Percentiles rank a stretch among this genome's conserved stretches.
Conservation (phyloP, 257 asterid genomes). For the Handroanthus guayacan region DNA sequence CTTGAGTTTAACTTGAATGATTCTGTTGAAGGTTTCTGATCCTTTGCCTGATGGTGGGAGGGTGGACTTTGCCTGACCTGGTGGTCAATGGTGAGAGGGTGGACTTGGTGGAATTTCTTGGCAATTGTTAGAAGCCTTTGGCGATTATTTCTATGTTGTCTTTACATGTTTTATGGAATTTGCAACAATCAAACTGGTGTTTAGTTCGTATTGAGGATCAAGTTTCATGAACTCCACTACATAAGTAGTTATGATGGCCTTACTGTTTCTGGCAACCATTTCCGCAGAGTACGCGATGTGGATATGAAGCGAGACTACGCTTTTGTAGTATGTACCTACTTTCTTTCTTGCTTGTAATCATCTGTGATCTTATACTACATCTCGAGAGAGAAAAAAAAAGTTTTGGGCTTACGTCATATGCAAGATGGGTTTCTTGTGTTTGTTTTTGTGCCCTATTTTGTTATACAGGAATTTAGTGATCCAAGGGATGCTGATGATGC, state of each 20-base stretch:
- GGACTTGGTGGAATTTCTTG: conserved; percentile 70
- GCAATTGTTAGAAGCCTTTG: conserved; percentile 76
- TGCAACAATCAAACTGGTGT: conserved; percentile 83
- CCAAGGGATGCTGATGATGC: conserved; percentile 85
- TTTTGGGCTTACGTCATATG: background rate
- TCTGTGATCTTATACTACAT: background rate
- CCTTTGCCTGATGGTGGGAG: conserved; percentile 47
- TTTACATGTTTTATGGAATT: conserved; percentile 76
- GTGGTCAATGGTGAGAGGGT: conserved; percentile 45
- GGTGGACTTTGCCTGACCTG: conserved; percentile 55
- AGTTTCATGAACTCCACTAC: conserved; percentile 64
- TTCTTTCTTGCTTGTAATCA: conserved; percentile 6
- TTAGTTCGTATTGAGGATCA: conserved; percentile 71
- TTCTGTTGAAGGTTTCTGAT: conserved; percentile 83
- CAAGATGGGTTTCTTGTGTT: conserved; percentile 23
- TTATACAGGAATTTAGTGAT: conserved; percentile 68
- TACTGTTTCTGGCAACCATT: conserved; percentile 84
- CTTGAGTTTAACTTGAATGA: conserved; percentile 62
- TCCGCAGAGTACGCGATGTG: conserved; percentile 86
- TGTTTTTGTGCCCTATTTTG: conserved; percentile 32
- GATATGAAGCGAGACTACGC: conserved; percentile 87
- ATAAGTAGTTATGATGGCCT: conserved; percentile 77
- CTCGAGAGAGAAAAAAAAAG: background rate
- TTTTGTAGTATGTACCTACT: conserved; percentile 60
- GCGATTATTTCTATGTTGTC: conserved; percentile 72